phyloP scores from a whole-genome alignment of 192 early-diverging fungal species.

The Chytriomyces sp. region DNA sequence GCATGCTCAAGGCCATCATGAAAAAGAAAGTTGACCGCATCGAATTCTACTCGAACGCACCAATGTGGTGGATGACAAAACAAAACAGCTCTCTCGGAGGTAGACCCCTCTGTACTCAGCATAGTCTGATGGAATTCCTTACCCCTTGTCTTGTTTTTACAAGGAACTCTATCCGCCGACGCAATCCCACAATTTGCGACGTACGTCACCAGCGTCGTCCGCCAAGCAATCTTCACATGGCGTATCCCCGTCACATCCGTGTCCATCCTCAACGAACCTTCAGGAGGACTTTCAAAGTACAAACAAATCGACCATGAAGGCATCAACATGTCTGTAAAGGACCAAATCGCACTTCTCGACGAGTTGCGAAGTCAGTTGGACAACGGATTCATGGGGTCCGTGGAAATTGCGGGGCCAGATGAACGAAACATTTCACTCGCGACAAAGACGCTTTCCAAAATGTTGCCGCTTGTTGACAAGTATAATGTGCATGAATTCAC shows the following conservation, averaged over 20 bases:
- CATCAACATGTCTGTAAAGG: not conserved
- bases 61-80: constrained; percentile 45
- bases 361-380: constrained; percentile 4
- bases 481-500: constrained; percentile 36
- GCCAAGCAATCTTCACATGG: constrained; percentile 26
- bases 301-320: constrained; percentile 30
- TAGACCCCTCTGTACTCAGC: not conserved
- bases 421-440: constrained; percentile 3
- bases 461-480: constrained; percentile 9
- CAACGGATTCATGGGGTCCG: not conserved
- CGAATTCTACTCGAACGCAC: constrained; percentile 41
- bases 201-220: constrained; percentile 29
- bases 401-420: constrained; percentile 29
- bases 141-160: not conserved
- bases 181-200: not conserved
- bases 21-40: constrained; percentile 4
- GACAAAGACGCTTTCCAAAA: not conserved
- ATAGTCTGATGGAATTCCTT: no score
- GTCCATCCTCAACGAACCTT: constrained; percentile 34
- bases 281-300: constrained; percentile 27
- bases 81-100: constrained; percentile 32
- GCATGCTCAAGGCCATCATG: constrained; percentile 27
- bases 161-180: not conserved
- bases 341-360: constrained; percentile 22
- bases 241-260: constrained; percentile 26